phyloP scores from a whole-genome alignment of 1,284 basidiomycete genomes.

The Marasmius sp. region DNA sequence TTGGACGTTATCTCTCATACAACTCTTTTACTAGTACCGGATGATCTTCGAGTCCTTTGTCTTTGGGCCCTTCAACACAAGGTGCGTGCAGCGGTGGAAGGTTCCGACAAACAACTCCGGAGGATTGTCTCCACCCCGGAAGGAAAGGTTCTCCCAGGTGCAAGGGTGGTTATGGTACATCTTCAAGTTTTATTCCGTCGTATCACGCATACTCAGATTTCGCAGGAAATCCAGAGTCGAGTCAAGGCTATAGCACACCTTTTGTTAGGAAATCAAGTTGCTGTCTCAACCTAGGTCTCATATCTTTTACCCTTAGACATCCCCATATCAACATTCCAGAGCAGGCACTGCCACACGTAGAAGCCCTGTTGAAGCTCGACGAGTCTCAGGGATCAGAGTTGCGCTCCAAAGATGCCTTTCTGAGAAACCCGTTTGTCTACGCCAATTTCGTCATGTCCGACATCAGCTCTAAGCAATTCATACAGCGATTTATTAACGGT shows the following conservation, averaged over 20 bases:
- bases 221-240: neutral
- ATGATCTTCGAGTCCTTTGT: neutral
- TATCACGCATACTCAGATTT: neutral
- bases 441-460: neutral
- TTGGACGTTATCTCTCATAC: neutral
- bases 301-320: neutral
- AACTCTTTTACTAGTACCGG: neutral
- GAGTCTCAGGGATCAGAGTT: neutral
- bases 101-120: neutral
- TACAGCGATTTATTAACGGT: neutral
- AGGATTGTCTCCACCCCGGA: neutral
- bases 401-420: neutral
- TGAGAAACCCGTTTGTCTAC: neutral
- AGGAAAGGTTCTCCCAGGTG: neutral
- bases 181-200: neutral
- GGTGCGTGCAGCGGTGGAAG: neutral
- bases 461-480: neutral
- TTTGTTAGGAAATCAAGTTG: neutral
- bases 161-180: neutral
- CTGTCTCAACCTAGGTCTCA: neutral
- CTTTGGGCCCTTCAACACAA: neutral
- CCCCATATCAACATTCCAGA: neutral
- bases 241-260: neutral
- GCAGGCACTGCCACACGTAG: neutral
- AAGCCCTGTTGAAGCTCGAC: neutral